These are phyloP conservation scores for Deakozyma indianensis DNA, from an alignment of 805 yeast genomes.

Conservation along the genomic window DNA sequence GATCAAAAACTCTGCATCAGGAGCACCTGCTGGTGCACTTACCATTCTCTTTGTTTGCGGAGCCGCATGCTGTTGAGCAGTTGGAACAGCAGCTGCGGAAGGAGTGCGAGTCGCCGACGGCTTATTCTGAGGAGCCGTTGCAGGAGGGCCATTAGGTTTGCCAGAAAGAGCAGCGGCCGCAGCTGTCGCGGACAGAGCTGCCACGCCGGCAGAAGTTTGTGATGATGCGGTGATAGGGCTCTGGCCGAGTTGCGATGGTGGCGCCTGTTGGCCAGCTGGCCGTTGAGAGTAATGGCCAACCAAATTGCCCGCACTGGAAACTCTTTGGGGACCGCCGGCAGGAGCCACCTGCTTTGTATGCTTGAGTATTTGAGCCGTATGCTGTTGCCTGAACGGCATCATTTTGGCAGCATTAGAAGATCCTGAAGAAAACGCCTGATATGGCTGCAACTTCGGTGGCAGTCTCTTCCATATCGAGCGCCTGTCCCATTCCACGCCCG, in stretches of 20 bases:
- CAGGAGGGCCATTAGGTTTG: background rate
- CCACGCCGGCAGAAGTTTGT: background rate
- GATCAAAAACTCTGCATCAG: background rate
- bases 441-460: slow-evolving; percentile 59
- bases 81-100: background rate
- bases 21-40: background rate
- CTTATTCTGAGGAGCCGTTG: background rate
- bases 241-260: background rate
- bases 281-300: background rate
- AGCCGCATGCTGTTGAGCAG: background rate
- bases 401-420: slow-evolving; percentile 30
- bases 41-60: background rate
- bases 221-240: background rate
- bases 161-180: background rate
- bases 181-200: background rate
- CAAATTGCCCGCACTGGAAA: background rate
- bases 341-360: background rate
- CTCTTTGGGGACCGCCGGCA: background rate
- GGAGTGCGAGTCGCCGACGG: background rate
- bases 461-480: slow-evolving; percentile 52
- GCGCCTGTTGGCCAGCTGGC: background rate
- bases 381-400: slow-evolving; percentile 27
- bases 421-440: slow-evolving; percentile 24
- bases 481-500: slow-evolving; percentile 54
- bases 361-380: slow-evolving; percentile 12